phyloP scores from a whole-genome alignment of 495 filamentous ascomycete species.

The Hypomontagnella submonticulosa region DNA sequence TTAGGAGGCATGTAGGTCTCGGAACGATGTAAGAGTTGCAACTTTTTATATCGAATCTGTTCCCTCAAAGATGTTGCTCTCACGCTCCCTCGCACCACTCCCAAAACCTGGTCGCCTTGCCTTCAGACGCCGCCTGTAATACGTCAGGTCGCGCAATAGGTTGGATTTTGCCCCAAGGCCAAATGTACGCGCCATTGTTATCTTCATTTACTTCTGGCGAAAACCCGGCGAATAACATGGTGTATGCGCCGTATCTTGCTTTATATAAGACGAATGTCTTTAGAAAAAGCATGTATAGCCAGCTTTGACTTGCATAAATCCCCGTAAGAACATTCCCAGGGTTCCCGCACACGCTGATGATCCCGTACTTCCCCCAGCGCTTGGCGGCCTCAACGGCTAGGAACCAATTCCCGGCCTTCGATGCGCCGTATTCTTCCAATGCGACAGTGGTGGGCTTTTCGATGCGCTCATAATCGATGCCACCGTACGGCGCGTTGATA shows the following conservation, averaged over 20 bases:
- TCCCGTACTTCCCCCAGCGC: constrained; percentile 27
- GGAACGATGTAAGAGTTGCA: too few species aligned
- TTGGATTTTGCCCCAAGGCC: constrained; percentile 30
- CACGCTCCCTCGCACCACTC: too few species aligned
- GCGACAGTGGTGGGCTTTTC: constrained; percentile 37
- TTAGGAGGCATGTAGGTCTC: too few species aligned
- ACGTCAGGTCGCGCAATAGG: too few species aligned
- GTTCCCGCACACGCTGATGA: constrained; percentile 54
- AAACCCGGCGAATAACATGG: constrained; percentile 57
- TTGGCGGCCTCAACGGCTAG: constrained; percentile 44
- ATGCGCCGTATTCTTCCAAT: constrained; percentile 48
- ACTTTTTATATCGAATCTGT: too few species aligned
- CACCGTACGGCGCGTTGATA: constrained; percentile 31
- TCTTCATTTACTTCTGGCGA: constrained; percentile 52
- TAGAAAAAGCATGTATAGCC: constrained; percentile 27
- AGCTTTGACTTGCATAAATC: constrained; percentile 35
- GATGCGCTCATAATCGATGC: constrained; percentile 48
- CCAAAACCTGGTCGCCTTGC: too few species aligned
- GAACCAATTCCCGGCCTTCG: constrained; percentile 51
- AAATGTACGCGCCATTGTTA: constrained; percentile 26
- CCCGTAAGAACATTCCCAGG: constrained; percentile 51
- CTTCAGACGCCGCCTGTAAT: too few species aligned
- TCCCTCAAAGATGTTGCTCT: too few species aligned
- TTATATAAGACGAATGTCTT: constrained; percentile 44
- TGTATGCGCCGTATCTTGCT: constrained; percentile 57